Evolutionary conservation across 2,329 filamentous ascomycete genomes (phyloP).

Genomic region (Scytalidium sp.): DNA sequence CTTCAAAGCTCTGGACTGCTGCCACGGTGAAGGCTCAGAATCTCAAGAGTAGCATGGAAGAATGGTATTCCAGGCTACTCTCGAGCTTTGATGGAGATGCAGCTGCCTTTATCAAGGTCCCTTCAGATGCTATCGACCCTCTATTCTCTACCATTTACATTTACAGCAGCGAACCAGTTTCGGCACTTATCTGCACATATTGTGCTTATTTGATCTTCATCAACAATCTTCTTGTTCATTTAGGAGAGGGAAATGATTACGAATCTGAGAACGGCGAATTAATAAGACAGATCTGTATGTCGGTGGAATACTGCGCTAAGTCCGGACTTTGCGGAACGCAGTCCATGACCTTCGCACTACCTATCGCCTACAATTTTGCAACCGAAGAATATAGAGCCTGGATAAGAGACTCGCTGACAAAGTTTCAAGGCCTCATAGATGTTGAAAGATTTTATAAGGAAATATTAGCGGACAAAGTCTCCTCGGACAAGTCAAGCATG

Average conservation of each 20-base stretch:
- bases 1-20: background rate
- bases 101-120: background rate
- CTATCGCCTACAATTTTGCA: background rate
- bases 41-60: background rate
- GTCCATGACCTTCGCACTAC: background rate
- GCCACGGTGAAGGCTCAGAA: background rate
- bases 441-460: background rate
- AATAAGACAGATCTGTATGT: background rate
- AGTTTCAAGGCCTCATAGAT: background rate
- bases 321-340: constrained; percentile 1
- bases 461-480: background rate
- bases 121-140: background rate
- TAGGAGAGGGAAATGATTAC: background rate
- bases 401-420: background rate
- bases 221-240: background rate
- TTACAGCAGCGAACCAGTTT: background rate
- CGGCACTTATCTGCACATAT: background rate
- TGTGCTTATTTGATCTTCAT: background rate
- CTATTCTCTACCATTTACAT: background rate
- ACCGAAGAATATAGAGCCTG: background rate
- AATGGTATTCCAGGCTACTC: background rate
- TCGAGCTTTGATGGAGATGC: background rate
- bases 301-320: background rate
- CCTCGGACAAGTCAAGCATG: background rate
- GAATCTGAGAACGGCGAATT: background rate